Evolutionary conservation across 1,284 basidiomycete genomes (phyloP), one percentile per base, ranked within the genome.

Genomic region (Papiliotrema flavescens): DNA sequence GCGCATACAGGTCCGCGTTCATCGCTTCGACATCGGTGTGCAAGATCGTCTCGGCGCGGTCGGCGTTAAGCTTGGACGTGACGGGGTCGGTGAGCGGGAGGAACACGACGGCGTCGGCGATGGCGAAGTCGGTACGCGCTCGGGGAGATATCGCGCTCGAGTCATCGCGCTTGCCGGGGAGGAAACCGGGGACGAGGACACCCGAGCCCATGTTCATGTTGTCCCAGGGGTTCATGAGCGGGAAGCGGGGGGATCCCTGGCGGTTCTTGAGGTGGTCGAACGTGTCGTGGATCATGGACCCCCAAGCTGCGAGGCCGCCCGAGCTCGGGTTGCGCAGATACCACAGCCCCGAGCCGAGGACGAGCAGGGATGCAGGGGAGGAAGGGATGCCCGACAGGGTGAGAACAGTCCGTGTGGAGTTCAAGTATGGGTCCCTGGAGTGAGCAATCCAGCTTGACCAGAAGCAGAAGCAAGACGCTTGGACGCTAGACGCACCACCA

Each of bases 281-380:
- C 13, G 84, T 80, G 19, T 76, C 65, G 65, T 89, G 85, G 59
- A 89, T 84, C 62, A 82, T 85, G 19, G 79, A 80, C 63, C 87
- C 87, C 88, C 89, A 94, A 2, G 84, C 80, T 26, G 84, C 76
- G 24, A 90, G 78, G 2, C 89, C 89, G 19, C 88, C 88, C 1
- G 87, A 87, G 17, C 78, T 66, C 1, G 83, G 79, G 70, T 90
- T 85, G 32, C 88, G 85, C 39, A 94, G 81, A 70, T 89, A 90
- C 90, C 90, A 93, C 36, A 94, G 78, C 0, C 91, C 90, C 13
- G 87, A 85, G 19, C 90, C 90, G 20, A 95, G 71, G 9, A 92
- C 85, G 26, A 92, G 80, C 40, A 95, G 75, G 0, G 86, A 83
- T 1, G 86, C 81, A 15, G 72, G 62, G 23, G 57, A 32, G 8